Base-by-base conservation (phyloP, 139 green algal genomes). In the Chlamydomonas urium region DNA sequence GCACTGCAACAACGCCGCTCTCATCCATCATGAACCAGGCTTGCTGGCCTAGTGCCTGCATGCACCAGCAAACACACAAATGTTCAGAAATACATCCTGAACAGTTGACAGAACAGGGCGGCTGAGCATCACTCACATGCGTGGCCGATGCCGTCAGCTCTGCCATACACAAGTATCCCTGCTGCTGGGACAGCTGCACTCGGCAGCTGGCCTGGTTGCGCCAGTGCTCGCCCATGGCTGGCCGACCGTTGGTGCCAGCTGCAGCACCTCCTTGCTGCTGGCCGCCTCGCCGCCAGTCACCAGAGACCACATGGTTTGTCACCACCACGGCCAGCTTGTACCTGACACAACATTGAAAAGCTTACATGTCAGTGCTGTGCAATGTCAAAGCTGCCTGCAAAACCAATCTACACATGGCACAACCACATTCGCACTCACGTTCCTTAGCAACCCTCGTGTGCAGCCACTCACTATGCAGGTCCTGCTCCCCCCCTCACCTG, bases 81-180 rank as follows among this genome's bases (percentile, higher is more conserved):
- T n/a, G n/a, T n/a, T n/a, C n/a, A n/a, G n/a, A n/a, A n/a, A n/a
- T n/a, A n/a, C n/a, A n/a, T n/a, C n/a, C n/a, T n/a, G n/a, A n/a
- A n/a, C n/a, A n/a, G n/a, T n/a, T n/a, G n/a, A n/a, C n/a, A n/a
- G n/a, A n/a, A n/a, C n/a, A n/a, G n/a, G n/a, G n/a, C n/a, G n/a
- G n/a, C n/a, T n/a, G n/a, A n/a, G n/a, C n/a, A n/a, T n/a, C 53
- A 36, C 53, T 63, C 53, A 63, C 60, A 42, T 67, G 60, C 60
- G 42, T 6, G 5, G 60, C 19, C 23, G 60, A 67, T 5, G 33
- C 60, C 10, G 42, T 6, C 5, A 14, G 60, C 60, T 67, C 60
- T 4, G 60, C 60, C 60, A 67, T 26, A 8, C 60, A 17, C 32
- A 67, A 8, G 17, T 23, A 8, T 6, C 33, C 33, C 60, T 45